Conservation (phyloP, 306 rosid genomes). For the Crataegus laevigata region DNA sequence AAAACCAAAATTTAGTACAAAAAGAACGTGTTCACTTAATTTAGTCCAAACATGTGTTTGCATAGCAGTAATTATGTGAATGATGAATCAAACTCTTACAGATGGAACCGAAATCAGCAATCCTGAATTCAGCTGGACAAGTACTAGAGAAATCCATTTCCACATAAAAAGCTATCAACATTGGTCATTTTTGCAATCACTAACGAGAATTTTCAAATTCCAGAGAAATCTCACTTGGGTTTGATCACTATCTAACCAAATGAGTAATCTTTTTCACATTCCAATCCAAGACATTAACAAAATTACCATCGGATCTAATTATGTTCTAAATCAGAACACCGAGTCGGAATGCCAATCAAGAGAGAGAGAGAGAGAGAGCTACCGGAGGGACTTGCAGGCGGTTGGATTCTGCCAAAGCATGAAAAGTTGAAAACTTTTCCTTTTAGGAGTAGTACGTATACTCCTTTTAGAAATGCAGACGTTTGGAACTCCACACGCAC, state of each 20-base stretch:
- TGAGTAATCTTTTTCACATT: not conserved
- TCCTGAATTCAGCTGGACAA: not conserved
- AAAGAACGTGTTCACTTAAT: not conserved
- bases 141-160: not conserved
- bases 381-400: slow-evolving; percentile 23
- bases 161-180: not conserved
- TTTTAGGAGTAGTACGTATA: not conserved
- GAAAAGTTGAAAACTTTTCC: not conserved
- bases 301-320: slow-evolving; percentile 30
- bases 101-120: not conserved
- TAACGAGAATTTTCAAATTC: not conserved
- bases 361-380: not conserved
- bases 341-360: not conserved
- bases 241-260: not conserved
- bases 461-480: not conserved
- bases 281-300: slow-evolving; percentile 4
- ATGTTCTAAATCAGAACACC: not conserved
- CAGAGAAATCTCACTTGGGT: not conserved
- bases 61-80: no score
- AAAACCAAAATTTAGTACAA: not conserved
- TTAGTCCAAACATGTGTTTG: no score
- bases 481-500: not conserved
- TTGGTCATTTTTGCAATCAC: not conserved
- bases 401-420: slow-evolving; percentile 19
- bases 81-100: not conserved